Percentiles rank a stretch among this genome's conserved stretches.
Conservation (phyloP, 2,329 filamentous ascomycete species). For the Colletotrichum filicis region DNA sequence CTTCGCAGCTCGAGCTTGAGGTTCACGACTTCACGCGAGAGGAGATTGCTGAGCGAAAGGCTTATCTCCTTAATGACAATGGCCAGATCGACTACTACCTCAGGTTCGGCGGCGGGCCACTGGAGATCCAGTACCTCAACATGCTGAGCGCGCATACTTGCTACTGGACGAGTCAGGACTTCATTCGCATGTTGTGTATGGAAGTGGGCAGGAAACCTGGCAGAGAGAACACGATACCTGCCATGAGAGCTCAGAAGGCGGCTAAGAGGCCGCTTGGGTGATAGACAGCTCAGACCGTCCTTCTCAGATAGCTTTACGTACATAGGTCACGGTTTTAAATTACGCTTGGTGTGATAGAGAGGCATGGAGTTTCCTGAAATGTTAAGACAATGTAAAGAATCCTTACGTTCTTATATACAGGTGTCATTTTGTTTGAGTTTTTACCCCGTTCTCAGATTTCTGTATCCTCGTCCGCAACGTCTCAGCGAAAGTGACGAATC, state of each 20-base stretch:
- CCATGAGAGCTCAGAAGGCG: slow-evolving; percentile 69
- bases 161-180: slow-evolving; percentile 90
- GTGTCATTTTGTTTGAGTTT: too few species aligned
- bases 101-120: slow-evolving; percentile 82
- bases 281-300: neutral
- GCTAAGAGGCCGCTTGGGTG: slow-evolving; percentile 44
- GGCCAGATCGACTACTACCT: slow-evolving; percentile 95
- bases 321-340: neutral
- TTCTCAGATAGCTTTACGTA: neutral
- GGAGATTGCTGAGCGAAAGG: slow-evolving; percentile 90
- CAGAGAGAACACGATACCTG: slow-evolving; percentile 65
- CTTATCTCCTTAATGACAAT: slow-evolving; percentile 91
- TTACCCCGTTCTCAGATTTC: too few species aligned
- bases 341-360: neutral
- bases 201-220: slow-evolving; percentile 85
- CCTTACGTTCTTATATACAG: too few species aligned
- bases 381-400: too few species aligned
- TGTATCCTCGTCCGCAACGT: too few species aligned
- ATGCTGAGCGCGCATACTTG: slow-evolving; percentile 96
- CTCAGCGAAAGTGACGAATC: too few species aligned
- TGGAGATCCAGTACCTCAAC: slow-evolving; percentile 96
- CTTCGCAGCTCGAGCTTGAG: slow-evolving; percentile 85
- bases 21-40: slow-evolving; percentile 95
- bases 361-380: neutral
- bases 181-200: slow-evolving; percentile 89